phyloP scores from a whole-genome alignment of 352 stramenopile genomes.

The Pythium biforme region DNA sequence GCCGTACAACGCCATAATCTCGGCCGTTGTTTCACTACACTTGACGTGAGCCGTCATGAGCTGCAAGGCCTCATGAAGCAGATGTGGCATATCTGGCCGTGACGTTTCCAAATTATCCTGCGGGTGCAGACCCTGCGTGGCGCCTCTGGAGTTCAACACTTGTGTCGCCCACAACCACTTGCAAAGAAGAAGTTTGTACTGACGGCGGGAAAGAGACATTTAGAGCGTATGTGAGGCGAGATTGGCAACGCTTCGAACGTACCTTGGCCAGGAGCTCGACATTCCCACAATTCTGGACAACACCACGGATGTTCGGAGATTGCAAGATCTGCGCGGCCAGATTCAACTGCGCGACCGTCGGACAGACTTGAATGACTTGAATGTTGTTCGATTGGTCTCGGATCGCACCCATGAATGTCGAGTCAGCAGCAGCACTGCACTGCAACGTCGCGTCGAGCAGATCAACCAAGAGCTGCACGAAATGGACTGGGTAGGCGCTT shows the following conservation, averaged over 20 bases:
- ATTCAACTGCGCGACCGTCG: slow-evolving; percentile 48
- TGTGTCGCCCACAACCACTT: slow-evolving; percentile 80
- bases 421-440: slow-evolving; percentile 38
- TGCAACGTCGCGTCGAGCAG: slow-evolving; percentile 50
- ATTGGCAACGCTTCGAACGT: slow-evolving; percentile 4
- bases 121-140: neutral
- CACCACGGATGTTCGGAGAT: slow-evolving; percentile 38
- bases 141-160: slow-evolving; percentile 18
- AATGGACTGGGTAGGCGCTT: slow-evolving; percentile 45
- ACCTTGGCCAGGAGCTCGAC: slow-evolving; percentile 60
- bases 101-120: slow-evolving; percentile 41
- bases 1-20: slow-evolving; percentile 73
- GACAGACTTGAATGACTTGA: slow-evolving; percentile 41
- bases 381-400: slow-evolving; percentile 6
- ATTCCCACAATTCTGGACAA: slow-evolving; percentile 49
- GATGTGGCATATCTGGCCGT: slow-evolving; percentile 37
- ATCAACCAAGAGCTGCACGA: slow-evolving; percentile 56
- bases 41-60: slow-evolving; percentile 41
- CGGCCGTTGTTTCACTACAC: slow-evolving; percentile 55
- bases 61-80: slow-evolving; percentile 54
- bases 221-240: neutral
- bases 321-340: slow-evolving; percentile 47
- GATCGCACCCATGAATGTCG: slow-evolving; percentile 11
- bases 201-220: neutral
- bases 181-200: slow-evolving; percentile 68